Base-by-base conservation (phyloP, 2,329 filamentous ascomycete genomes). In the Niveomyces coronatus region DNA sequence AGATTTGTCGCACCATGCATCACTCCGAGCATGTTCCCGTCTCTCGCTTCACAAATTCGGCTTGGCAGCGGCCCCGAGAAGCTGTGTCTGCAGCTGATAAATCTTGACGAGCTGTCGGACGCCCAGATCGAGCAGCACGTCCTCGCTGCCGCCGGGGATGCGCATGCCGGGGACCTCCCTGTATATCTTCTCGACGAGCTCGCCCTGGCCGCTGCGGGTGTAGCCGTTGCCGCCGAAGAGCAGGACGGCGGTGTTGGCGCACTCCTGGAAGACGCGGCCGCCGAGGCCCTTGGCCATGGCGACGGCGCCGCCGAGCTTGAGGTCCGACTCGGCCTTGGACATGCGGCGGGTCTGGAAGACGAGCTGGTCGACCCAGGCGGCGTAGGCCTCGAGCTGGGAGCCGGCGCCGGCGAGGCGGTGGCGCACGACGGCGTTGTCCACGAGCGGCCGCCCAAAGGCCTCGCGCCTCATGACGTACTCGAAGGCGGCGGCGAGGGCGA, bases 141-240 rank as follows among this genome's bases (percentile, higher is more conserved):
- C 48, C 33, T 50, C 48, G n/a, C 45, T 48, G 5, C 48, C 48
- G 19, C 48, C 48, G 0, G 48, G 48, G 15, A 50, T 50, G 26
- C 37, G 32, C 20, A 38, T 47, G 3, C 50, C 51, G 4, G 51
- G 51, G 13, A 53, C 50, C 17, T 53, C 56, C 15, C 58, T 49
- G 22, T 54, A 53, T 4, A 54, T 50, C 30, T 51, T 73, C 56
- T 86, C 81, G 22, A 75, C 70, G 45, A 84, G 61, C 56, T 84
- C 80, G 15, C 83, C 83, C 55, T 81, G 76, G 1, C 83, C 82
- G 10, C 68, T 71, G 44, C 69, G 70, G 1, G 82, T 85, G 48
- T 76, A 84, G 0, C 82, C 82, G 52, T 80, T 83, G 3, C 83
- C 82, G 4, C 82, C 82, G 54, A 86, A 85, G 17, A 87, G 56